Percentiles rank a stretch among this genome's conserved stretches.
Evolutionary conservation across 2,329 filamentous ascomycete genomes (phyloP).

Genomic region (Xylogone sp.): DNA sequence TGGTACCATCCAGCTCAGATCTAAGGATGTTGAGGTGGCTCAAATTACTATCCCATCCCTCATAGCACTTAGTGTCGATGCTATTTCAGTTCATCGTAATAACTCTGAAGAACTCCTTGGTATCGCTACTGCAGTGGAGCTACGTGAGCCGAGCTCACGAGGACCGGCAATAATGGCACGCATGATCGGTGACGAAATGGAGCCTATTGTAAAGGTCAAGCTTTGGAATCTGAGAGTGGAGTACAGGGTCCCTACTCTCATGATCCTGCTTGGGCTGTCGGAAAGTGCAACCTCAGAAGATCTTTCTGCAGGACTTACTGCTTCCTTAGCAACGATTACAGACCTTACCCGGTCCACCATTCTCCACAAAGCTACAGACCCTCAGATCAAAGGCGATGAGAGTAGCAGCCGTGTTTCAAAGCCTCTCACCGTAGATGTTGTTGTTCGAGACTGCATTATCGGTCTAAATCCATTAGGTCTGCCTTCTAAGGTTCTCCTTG

Average conservation of each 20-base stretch:
- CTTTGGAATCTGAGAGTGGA: constrained; percentile 82
- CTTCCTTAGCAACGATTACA: constrained; percentile 74
- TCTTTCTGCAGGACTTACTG: constrained; percentile 70
- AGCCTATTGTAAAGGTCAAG: constrained; percentile 85
- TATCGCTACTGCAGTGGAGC: constrained; percentile 32
- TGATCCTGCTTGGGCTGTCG: constrained; percentile 71
- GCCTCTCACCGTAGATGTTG: constrained; percentile 67
- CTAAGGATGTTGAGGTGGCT: constrained; percentile 64
- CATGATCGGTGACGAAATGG: constrained; percentile 90
- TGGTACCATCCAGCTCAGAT: constrained; percentile 56
- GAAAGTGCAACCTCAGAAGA: constrained; percentile 68
- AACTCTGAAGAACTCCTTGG: constrained; percentile 68
- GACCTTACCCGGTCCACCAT: constrained; percentile 52
- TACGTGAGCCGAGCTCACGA: constrained; percentile 21
- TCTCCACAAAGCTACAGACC: constrained; percentile 6
- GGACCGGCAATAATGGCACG: constrained; percentile 78
- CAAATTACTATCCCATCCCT: constrained; percentile 85
- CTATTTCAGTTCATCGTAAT: constrained; percentile 60
- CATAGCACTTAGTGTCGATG: constrained; percentile 70
- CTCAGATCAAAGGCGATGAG: not conserved
- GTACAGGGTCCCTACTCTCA: constrained; percentile 79
- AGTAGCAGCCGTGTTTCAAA: constrained; percentile 36
- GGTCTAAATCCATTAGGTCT: constrained; percentile 79
- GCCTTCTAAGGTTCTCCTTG: constrained; percentile 71
- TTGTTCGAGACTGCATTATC: constrained; percentile 75